Percentiles rank a stretch among this genome's conserved stretches.
Conservation (phyloP, 352 stramenopile genomes). For the Globisporangium okanoganense region DNA sequence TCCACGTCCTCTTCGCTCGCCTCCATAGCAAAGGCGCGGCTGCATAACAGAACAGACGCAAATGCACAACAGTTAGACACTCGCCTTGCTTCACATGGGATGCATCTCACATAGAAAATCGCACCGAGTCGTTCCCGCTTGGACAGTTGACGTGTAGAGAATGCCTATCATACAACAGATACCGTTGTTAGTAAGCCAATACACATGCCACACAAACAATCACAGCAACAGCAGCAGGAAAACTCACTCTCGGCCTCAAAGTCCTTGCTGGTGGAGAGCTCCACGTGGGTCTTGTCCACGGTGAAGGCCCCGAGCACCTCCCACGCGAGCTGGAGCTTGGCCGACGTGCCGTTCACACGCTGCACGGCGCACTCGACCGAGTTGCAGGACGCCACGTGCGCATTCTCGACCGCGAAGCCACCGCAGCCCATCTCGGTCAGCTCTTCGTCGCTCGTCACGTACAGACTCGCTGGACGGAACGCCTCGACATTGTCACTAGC, state of each 20-base stretch:
- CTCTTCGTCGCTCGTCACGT: slow-evolving; percentile 31
- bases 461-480: slow-evolving; percentile 49
- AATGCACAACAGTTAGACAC: background rate
- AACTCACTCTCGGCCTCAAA: slow-evolving; percentile 38
- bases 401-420: slow-evolving; percentile 25
- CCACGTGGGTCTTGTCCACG: slow-evolving; percentile 67
- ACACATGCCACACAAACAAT: background rate
- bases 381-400: slow-evolving; percentile 47
- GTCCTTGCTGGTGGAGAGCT: slow-evolving; percentile 46
- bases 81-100: background rate
- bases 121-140: slow-evolving; percentile 50
- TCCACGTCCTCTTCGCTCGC: slow-evolving; percentile 24
- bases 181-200: background rate
- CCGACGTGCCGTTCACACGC: slow-evolving; percentile 15
- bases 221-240: background rate
- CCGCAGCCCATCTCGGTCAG: slow-evolving; percentile 55
- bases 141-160: slow-evolving; percentile 36
- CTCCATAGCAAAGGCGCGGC: slow-evolving; percentile 59
- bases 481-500: slow-evolving; percentile 2
- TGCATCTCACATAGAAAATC: background rate
- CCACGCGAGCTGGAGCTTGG: slow-evolving; percentile 71
- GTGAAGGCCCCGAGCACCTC: slow-evolving; percentile 75
- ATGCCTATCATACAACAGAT: slow-evolving; percentile 24
- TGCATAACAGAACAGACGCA: slow-evolving; percentile 4
- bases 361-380: slow-evolving; percentile 33